Base-by-base conservation (phyloP, 164 flowering plant species). In the Stephania yunnanensis region DNA sequence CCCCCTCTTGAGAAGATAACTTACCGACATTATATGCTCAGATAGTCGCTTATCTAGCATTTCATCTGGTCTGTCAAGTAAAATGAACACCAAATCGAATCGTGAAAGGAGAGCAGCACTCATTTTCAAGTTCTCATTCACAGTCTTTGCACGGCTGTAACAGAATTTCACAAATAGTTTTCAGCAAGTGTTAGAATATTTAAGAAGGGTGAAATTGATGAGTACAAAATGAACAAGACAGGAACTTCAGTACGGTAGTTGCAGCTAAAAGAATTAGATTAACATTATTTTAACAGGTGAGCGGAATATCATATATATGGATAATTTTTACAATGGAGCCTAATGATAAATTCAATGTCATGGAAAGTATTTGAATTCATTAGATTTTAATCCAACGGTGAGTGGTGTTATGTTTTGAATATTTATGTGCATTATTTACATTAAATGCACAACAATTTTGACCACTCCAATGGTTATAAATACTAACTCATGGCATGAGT, bases 61-160 rank as follows among this genome's bases (percentile, higher is more conserved):
- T 82, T 94, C 98, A 87, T 94, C 89, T 76, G 97, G 99, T 82
- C 83, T 86, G 81, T 96, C 99, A 9, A 96, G 95, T 80, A 96
- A 87, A 77, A 96, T 96, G 85, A 94, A 96, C 77, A 94, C 97
- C 88, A 96, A 83, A 87, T 96, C 99, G 83, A 96, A 96, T 65
- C 99, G 87, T 20, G 99, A 94, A 73, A 96, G 97, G 29, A 96
- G 91, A 80, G 99, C 94, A 78, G 92, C 90, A 83, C 86, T 92
- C 95, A 96, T 94, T 86, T 94, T 96, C 87, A 96, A 77, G 79
- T 96, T 96, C 77, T 96, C 99, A 72, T 96, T 96, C 75, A 96
- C 98, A 22, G 99, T 96, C 86, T 92, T 96, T 76, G 98, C 98
- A 75, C 99, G 98, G 85, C 99, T 96, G 98, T 84, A 89, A 71